Percentiles rank a stretch among this genome's conserved stretches.
These are phyloP conservation scores for Sclerospora graminicola DNA, from an alignment of 352 stramenopile genomes.

Conservation along the genomic window DNA sequence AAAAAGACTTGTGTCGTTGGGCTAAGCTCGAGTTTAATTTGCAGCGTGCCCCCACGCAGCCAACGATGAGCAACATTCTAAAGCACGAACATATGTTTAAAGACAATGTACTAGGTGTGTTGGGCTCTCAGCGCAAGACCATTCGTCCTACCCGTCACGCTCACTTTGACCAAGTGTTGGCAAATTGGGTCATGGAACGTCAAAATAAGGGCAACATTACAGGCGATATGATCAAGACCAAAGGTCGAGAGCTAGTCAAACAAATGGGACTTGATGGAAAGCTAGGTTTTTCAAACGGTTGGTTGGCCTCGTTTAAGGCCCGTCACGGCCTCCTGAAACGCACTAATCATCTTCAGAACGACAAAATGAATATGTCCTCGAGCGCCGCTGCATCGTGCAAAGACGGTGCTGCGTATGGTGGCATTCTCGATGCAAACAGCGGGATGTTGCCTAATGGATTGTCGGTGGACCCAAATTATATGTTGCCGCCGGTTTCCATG, in stretches of 20 bases:
- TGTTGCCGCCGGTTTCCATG: constrained; percentile 69
- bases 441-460: constrained; percentile 42
- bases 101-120: constrained; percentile 68
- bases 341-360: constrained; percentile 24
- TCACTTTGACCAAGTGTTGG: constrained; percentile 77
- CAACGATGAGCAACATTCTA: constrained; percentile 78
- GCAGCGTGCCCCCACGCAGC: constrained; percentile 68
- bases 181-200: constrained; percentile 85
- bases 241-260: constrained; percentile 69
- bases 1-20: constrained; percentile 83
- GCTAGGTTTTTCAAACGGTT: constrained; percentile 80
- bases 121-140: constrained; percentile 76
- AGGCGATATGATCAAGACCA: constrained; percentile 84
- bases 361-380: constrained; percentile 15
- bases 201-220: constrained; percentile 85
- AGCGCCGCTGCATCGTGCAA: constrained; percentile 1
- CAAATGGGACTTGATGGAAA: constrained; percentile 78
- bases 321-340: constrained; percentile 76
- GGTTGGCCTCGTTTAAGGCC: constrained; percentile 78
- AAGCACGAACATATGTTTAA: constrained; percentile 84
- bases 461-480: constrained; percentile 55
- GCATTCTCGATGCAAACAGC: constrained; percentile 35
- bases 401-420: constrained; percentile 19
- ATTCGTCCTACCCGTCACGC: constrained; percentile 65
- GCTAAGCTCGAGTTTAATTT: constrained; percentile 86